Evolutionary conservation across 1,284 basidiomycete genomes (phyloP).

Genomic region (Sporisorium iseilematis-ciliati): DNA sequence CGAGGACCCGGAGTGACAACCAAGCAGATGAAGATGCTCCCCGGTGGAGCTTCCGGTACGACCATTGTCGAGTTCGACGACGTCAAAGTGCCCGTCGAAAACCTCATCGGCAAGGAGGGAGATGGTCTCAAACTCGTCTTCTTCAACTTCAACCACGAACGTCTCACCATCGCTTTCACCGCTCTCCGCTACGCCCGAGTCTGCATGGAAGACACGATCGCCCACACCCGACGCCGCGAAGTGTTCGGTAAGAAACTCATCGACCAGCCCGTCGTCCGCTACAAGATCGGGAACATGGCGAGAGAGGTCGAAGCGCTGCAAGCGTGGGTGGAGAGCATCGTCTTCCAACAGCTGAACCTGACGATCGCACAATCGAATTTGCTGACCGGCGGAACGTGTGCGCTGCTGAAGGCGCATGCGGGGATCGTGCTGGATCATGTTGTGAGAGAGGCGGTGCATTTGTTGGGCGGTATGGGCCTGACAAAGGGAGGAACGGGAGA

Average conservation of each 20-base stretch:
- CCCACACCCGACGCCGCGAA: slow-evolving; percentile 50
- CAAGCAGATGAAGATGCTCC: slow-evolving; percentile 66
- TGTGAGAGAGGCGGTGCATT: slow-evolving; percentile 49
- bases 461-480: slow-evolving; percentile 61
- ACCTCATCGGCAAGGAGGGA: slow-evolving; percentile 68
- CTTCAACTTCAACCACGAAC: slow-evolving; percentile 57
- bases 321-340: slow-evolving; percentile 54
- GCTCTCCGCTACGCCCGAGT: slow-evolving; percentile 57
- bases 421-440: slow-evolving; percentile 59
- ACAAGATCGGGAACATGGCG: slow-evolving; percentile 65
- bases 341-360: slow-evolving; percentile 56
- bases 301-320: slow-evolving; percentile 62
- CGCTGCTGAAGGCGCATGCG: slow-evolving; percentile 63
- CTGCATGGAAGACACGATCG: slow-evolving; percentile 56
- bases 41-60: slow-evolving; percentile 66
- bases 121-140: slow-evolving; percentile 56
- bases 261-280: slow-evolving; percentile 62
- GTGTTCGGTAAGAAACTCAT: slow-evolving; percentile 61
- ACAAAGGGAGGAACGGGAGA: slow-evolving; percentile 62
- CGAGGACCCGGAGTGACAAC: slow-evolving; percentile 56
- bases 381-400: slow-evolving; percentile 56
- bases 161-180: slow-evolving; percentile 55
- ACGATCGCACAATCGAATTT: slow-evolving; percentile 48
- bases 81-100: slow-evolving; percentile 67
- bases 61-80: slow-evolving; percentile 69